Evolutionary conservation across 768 basidiomycete genomes (phyloP).

Genomic region (Tricholoma saponaceum): DNA sequence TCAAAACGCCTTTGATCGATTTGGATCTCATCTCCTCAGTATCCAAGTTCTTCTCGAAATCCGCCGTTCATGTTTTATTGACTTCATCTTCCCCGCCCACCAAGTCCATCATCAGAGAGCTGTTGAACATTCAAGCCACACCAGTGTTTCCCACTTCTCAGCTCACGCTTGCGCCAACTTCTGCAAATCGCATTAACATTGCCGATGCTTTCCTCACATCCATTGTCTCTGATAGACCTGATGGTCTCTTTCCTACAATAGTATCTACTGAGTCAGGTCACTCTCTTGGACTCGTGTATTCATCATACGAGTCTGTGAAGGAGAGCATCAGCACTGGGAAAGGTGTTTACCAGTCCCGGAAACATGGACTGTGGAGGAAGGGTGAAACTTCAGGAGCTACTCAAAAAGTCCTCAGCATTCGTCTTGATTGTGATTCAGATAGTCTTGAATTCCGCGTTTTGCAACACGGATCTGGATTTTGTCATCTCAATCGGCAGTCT

Average conservation of each 20-base stretch:
- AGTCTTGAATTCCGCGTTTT: conserved; percentile 87
- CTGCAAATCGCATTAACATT: conserved; percentile 60
- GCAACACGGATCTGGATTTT: conserved; percentile 90
- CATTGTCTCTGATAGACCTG: conserved; percentile 79
- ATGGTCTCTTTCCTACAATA: conserved; percentile 91
- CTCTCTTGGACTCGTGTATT: conserved; percentile 92
- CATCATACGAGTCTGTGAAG: conserved; percentile 78
- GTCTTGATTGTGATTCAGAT: conserved; percentile 90
- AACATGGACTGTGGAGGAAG: conserved; percentile 95
- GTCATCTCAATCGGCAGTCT: conserved; percentile 81
- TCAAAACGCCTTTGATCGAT: conserved; percentile 71
- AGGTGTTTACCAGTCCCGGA: conserved; percentile 95
- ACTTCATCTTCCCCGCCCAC: conserved; percentile 48
- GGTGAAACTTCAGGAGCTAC: conserved; percentile 95
- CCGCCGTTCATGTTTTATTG: conserved; percentile 59
- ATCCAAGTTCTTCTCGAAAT: conserved; percentile 66
- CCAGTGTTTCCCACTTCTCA: conserved; percentile 71
- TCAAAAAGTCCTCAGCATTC: conserved; percentile 81
- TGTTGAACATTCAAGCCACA: conserved; percentile 54
- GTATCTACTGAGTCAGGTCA: conserved; percentile 78
- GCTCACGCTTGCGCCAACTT: conserved; percentile 56
- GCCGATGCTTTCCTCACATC: conserved; percentile 85
- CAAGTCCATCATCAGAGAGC: conserved; percentile 54
- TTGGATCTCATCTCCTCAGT: conserved; percentile 75
- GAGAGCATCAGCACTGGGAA: conserved; percentile 86